Evolutionary conservation across 495 filamentous ascomycete genomes (phyloP).

Genomic region (Aspergillus bridgeri): DNA sequence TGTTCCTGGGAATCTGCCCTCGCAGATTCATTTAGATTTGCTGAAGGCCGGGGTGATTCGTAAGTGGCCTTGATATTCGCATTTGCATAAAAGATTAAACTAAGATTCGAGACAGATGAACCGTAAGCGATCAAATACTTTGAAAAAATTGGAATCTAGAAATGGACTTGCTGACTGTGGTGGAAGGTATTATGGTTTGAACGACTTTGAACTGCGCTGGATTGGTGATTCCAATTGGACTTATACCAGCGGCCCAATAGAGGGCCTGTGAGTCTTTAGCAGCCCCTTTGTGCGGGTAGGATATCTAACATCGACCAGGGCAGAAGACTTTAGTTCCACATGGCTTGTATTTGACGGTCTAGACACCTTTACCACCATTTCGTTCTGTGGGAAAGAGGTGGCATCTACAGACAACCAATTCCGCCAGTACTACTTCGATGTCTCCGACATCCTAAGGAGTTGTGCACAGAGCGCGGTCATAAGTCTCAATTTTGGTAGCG

Average conservation of each 20-base stretch:
- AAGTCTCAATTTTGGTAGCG: constrained; percentile 56
- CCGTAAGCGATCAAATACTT: constrained; percentile 36
- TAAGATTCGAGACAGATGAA: constrained; percentile 32
- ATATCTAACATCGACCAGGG: constrained; percentile 18
- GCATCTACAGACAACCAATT: constrained; percentile 69
- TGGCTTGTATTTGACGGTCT: constrained; percentile 64
- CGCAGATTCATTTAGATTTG: constrained; percentile 61
- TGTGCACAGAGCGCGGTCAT: constrained; percentile 43
- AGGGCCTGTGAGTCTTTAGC: constrained; percentile 38
- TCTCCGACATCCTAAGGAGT: constrained; percentile 46
- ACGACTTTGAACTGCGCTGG: constrained; percentile 63
- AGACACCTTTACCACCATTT: constrained; percentile 62
- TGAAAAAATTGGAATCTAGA: background rate
- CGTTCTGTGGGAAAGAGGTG: constrained; percentile 57
- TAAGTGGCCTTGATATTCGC: constrained; percentile 10
- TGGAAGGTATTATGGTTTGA: constrained; percentile 49
- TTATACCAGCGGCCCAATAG: constrained; percentile 52
- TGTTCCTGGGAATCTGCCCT: constrained; percentile 58
- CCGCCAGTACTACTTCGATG: constrained; percentile 66
- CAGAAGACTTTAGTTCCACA: constrained; percentile 28
- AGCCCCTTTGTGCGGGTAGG: background rate
- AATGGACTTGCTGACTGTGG: background rate
- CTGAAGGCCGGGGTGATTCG: constrained; percentile 49
- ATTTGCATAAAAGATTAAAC: background rate
- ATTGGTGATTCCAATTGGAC: constrained; percentile 60